Percentiles rank a stretch among this genome's conserved stretches.
Conservation (phyloP, 2,329 filamentous ascomycete genomes). For the Colletotrichum gigasporum region DNA sequence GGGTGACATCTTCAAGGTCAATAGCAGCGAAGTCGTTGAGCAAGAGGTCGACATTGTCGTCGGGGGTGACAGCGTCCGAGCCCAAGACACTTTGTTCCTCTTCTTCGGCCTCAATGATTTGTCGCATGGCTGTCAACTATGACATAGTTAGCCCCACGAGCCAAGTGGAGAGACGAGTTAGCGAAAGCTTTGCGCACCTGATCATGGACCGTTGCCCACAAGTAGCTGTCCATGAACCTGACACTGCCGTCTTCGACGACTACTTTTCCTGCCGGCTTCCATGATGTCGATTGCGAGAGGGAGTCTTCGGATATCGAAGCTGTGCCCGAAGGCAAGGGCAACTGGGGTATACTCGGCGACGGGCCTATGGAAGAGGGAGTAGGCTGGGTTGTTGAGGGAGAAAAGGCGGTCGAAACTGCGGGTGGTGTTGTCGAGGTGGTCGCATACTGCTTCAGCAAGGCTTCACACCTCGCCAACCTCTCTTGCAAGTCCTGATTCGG, state of each 20-base stretch:
- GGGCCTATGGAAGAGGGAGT: slow-evolving; percentile 24
- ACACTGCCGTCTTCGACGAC: slow-evolving; percentile 63
- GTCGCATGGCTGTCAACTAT: slow-evolving; percentile 66
- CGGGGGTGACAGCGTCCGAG: slow-evolving; percentile 59
- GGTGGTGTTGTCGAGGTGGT: slow-evolving; percentile 38
- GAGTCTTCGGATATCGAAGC: slow-evolving; percentile 36
- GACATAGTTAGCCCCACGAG: neutral
- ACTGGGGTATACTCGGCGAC: slow-evolving; percentile 24
- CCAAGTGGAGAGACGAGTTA: too few relatives aligned
- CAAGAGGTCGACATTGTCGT: slow-evolving; percentile 62
- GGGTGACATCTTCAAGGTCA: slow-evolving; percentile 65
- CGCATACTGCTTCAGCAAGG: slow-evolving; percentile 67
- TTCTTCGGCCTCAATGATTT: slow-evolving; percentile 62
- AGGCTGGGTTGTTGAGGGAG: slow-evolving; percentile 2
- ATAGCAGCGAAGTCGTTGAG: slow-evolving; percentile 52
- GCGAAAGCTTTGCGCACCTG: slow-evolving; percentile 58
- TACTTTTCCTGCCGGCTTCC: slow-evolving; percentile 61
- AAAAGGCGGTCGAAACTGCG: slow-evolving; percentile 29
- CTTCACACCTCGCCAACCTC: slow-evolving; percentile 66
- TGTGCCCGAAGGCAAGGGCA: slow-evolving; percentile 33
- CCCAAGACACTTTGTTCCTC: slow-evolving; percentile 60
- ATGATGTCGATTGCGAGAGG: slow-evolving; percentile 38
- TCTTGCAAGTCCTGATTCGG: slow-evolving; percentile 71
- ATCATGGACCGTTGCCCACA: slow-evolving; percentile 64
- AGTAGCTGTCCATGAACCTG: slow-evolving; percentile 66